phyloP scores from a whole-genome alignment of 192 early-diverging fungal genomes.

The Coemansia asiatica region DNA sequence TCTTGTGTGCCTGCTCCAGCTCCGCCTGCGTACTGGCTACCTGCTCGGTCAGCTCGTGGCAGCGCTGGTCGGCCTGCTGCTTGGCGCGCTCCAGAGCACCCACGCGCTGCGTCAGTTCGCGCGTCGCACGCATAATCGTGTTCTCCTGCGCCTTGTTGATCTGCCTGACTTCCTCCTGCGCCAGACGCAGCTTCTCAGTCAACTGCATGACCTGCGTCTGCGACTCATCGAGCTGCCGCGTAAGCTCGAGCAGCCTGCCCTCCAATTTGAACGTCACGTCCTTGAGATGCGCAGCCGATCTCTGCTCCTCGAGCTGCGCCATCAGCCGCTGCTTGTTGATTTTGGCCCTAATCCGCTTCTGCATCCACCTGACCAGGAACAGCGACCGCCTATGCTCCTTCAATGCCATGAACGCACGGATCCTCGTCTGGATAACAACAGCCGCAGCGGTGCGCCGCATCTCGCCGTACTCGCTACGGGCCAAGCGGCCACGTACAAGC shows the following conservation, averaged over 20 bases:
- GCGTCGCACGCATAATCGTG: constrained; percentile 13
- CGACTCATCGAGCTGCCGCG: constrained; percentile 71
- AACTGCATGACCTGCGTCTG: constrained; percentile 63
- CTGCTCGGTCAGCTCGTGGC: constrained; percentile 28
- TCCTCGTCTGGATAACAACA: constrained; percentile 70
- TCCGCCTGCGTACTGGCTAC: constrained; percentile 20
- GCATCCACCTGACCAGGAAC: constrained; percentile 69
- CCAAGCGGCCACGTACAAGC: constrained; percentile 63
- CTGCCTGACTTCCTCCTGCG: constrained; percentile 22
- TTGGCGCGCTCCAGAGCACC: constrained; percentile 32
- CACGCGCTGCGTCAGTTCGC: constrained; percentile 18
- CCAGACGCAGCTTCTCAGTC: constrained; percentile 51
- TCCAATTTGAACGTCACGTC: constrained; percentile 93
- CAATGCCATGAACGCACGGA: constrained; percentile 69
- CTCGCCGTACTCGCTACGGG: constrained; percentile 61
- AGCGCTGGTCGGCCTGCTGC: constrained; percentile 24
- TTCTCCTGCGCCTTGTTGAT: constrained; percentile 20
- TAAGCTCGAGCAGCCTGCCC: constrained; percentile 94
- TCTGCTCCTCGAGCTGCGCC: constrained; percentile 76
- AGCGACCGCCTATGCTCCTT: constrained; percentile 58
- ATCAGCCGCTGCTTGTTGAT: constrained; percentile 70
- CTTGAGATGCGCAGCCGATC: constrained; percentile 90
- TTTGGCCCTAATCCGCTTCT: constrained; percentile 78
- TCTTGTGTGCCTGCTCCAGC: constrained; percentile 27
- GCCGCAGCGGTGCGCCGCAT: constrained; percentile 69